Evolutionary conservation across 345 rosid genomes (phyloP), one percentile per base, ranked within the genome.

Genomic region (Aurinia saxatilis): DNA sequence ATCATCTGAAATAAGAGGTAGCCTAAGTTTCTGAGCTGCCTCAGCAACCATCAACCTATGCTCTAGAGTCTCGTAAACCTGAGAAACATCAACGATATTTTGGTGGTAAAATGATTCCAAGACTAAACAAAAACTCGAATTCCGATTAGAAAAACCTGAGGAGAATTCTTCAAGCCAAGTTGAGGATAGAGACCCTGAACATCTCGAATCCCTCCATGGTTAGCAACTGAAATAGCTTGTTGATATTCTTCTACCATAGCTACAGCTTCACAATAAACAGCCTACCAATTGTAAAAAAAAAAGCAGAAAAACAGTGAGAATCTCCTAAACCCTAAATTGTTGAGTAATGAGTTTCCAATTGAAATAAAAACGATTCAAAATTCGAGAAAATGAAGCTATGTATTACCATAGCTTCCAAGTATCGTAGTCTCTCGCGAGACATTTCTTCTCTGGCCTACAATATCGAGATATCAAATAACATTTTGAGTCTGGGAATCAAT

Each of bases 181-280:
- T 84, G 96, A 5, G 84, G 75, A 23, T 80, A 82, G 10, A 85
- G 64, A 29, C 85, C 79, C 46, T 81, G 95, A 60, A 82, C 76
- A 71, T 90, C 99, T 11, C 96, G 85, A 61, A 83, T 68, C 17
- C 95, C 90, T 2, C 99, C 87, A 29, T 81, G 79, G 77, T 70
- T 82, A 63, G 83, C 83, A 42, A 79, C 80, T 0, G 87, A 83
- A 70, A 77, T 80, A 50, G 89, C 95, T 75, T 90, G 99, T 50
- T 90, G 96, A 76, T 87, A 83, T 62, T 88, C 99, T 74, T 93
- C 99, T 61, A 87, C 95, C 96, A 90, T 86, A 13, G 89, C 90
- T 60, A 71, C 74, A 5, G 95, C 95, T 74, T 93, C 99, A 49
- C 82, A 79, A 73, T 90, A 93, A 9, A 90, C 77, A 9, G 92